A percentile compares a stretch with the other conserved stretches of the same genome.
phyloP scores from a whole-genome alignment of 352 stramenopile species.

The Phytophthora ramorum region DNA sequence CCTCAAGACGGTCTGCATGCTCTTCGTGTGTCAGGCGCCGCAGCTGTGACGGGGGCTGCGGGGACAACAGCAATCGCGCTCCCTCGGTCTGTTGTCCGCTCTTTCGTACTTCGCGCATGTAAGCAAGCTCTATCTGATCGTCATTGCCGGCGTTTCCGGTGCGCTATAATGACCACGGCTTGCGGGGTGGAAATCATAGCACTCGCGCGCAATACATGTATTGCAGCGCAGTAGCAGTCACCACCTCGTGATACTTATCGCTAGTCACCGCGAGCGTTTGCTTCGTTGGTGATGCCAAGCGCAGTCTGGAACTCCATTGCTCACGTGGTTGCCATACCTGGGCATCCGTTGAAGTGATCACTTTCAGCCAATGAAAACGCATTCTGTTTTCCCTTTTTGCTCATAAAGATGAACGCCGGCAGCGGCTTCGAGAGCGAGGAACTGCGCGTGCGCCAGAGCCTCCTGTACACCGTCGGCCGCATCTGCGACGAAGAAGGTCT shows the following conservation, averaged over 20 bases:
- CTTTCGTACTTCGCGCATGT: neutral
- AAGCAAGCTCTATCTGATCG: neutral
- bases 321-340: no score
- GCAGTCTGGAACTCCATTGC: no score
- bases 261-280: no score
- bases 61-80: no score
- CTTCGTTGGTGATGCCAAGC: no score
- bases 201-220: no score
- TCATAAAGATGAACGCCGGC: constrained; percentile 2
- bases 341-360: no score
- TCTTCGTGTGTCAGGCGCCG: no score
- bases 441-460: constrained; percentile 80
- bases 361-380: constrained; percentile 5
- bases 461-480: constrained; percentile 72
- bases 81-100: neutral
- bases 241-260: no score
- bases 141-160: neutral
- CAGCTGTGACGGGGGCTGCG: neutral
- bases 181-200: no score
- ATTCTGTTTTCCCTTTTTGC: neutral
- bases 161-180: no score
- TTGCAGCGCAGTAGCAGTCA: no score
- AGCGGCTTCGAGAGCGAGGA: constrained; percentile 38
- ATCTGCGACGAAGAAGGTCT: constrained; percentile 75
- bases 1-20: neutral